phyloP scores from a whole-genome alignment of 495 filamentous ascomycete species.

The Baudoinia panamericana region DNA sequence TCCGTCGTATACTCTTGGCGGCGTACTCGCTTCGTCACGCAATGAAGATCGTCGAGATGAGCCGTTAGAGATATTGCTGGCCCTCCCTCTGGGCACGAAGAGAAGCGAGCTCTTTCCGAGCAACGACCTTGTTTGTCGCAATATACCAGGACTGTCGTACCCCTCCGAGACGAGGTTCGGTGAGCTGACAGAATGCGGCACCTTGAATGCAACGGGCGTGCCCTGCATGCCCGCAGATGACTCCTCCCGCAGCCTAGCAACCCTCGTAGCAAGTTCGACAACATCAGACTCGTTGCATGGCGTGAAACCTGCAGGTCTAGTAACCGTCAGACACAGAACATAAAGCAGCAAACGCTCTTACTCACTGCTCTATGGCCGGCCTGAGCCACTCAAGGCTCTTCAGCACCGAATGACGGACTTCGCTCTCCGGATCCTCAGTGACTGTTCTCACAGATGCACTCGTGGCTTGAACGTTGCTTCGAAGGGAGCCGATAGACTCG shows the following conservation, averaged over 20 bases:
- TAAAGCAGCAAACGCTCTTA: background rate
- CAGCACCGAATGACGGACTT: background rate
- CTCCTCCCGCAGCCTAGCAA: background rate
- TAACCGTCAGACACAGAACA: constrained; percentile 1
- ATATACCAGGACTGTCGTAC: no score
- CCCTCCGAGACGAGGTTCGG: constrained; percentile 4
- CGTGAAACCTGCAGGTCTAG: background rate
- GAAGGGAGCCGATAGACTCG: no score
- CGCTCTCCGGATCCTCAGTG: background rate
- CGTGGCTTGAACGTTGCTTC: background rate
- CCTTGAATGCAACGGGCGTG: no score
- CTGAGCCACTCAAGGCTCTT: constrained; percentile 6
- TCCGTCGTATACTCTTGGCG: no score
- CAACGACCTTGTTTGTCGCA: no score
- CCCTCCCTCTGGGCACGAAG: no score
- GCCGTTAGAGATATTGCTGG: no score
- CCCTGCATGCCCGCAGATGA: background rate
- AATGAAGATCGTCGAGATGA: no score
- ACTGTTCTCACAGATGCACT: background rate
- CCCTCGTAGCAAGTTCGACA: background rate
- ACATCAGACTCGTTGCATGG: background rate
- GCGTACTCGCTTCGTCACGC: no score
- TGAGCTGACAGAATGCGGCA: constrained; percentile 7
- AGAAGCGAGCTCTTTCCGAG: no score
- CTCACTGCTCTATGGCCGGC: constrained; percentile 9